Evolutionary conservation across 2,329 filamentous ascomycete species (phyloP), one percentile per base, ranked within the genome.

Genomic region (Trichoderma harzianum): DNA sequence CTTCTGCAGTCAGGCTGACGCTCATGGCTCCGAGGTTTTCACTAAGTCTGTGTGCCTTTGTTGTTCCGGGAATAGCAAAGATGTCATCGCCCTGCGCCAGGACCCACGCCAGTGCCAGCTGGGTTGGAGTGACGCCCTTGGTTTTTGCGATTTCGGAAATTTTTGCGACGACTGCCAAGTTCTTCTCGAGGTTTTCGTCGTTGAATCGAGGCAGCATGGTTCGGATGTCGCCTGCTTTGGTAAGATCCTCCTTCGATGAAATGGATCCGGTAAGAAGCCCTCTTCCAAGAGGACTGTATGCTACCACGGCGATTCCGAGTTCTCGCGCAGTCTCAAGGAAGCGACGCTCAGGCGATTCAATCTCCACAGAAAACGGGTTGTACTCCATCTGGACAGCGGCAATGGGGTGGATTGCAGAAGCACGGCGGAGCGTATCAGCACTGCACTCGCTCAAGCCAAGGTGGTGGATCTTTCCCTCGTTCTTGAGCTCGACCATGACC

Each of bases 91-190:
- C 88, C 75, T 91, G 89, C 3, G 85, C 85, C 74, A 90, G 75
- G 69, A 92, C 74, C 89, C 90, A 92, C 0, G 90, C 90, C 34
- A 92, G 81, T 1, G 88, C 86, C 36, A 93, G 77, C 77, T 93
- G 86, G 1, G 83, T 83, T 0, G 88, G 75, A 0, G 89, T 90
- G 62, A 82, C 84, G 3, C 77, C 84, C 79, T 92, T 91, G 72
- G 79, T 82, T 55, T 84, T 79, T 0, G 88, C 88, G 5, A 91
- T 76, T 8, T 77, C 80, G 5, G 80, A 78, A 68, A 91, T 83
- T 18, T 78, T 78, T 43, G 86, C 83, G 2, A 89, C 84, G 2
- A 90, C 78, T 73, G 82, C 81, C 14, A 89, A 71, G 73, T 90
- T 91, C 78, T 86, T 86, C 16, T 69, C 62, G 18, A 77, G 74